Base-by-base conservation (phyloP, 306 rosid genomes). In the Vigna reflexopilosa region DNA sequence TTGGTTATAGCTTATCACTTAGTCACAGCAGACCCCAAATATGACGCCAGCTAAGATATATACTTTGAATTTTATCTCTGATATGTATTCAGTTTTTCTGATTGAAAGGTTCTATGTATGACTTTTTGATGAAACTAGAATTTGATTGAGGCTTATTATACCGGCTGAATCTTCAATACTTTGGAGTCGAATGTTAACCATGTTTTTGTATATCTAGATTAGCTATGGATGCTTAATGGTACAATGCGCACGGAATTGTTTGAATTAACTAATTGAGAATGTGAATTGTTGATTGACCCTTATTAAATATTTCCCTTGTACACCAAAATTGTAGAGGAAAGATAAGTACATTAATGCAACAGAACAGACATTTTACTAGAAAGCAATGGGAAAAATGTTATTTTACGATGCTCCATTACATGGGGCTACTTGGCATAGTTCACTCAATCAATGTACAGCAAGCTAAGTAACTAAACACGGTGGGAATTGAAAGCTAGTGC, bases 1-100 rank as follows among this genome's bases (percentile, higher is more conserved):
- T 59, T 84, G 85, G 80, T 84, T 22, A 72, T 80, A 80, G 62
- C 82, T 42, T 80, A 84, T 63, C 82, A 84, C 56, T 40, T 76
- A 40, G 87, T 84, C 56, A 56, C 34, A 9, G 80, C 80, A 0
- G 80, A 84, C 73, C 83, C 87, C 6, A 84, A 80, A 72, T 80
- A 84, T 80, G 85, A 84, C 59, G 56, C 70, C 56, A 77, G 13
- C 67, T 84, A 80, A 59, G 80, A 63, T 62, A 63, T 3, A 64
- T 40, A n/a, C 38, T 64, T 65, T 26, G 24, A 71, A 48, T 40
- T 48, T 24, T 1, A 24, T 65, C 76, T 72, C 34, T 64, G 2
- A 57, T 76, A 30, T 65, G 26, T 62, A 64, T 80, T 57, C 58
- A 17, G 52, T 80, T 71, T 76, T 76, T 24, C 80, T 76, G 28